Conservation (phyloP, 2,329 filamentous ascomycete species). For the Beauveria rudraprayagi region DNA sequence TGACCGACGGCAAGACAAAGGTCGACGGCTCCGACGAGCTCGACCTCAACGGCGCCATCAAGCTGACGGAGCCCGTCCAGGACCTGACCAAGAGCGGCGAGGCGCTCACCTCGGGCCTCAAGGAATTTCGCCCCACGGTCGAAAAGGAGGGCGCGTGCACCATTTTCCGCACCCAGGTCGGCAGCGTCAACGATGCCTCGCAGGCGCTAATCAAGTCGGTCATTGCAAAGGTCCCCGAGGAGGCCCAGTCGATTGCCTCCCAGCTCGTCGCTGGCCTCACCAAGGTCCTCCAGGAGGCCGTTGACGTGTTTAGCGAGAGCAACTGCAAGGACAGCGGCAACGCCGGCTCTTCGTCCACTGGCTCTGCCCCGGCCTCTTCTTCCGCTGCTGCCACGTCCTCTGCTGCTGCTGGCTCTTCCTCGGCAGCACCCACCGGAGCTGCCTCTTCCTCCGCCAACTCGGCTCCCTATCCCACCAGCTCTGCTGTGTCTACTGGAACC, state of each 20-base stretch:
- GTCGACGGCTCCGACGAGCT: conserved; percentile 1
- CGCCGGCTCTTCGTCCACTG: background rate
- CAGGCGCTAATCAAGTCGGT: conserved; percentile 19
- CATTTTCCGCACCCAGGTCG: conserved; percentile 15
- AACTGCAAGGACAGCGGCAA: conserved; percentile 17
- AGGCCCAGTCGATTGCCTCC: conserved; percentile 18
- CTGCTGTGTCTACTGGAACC: background rate
- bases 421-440: background rate
- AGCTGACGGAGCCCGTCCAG: conserved; percentile 3
- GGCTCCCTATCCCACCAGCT: background rate
- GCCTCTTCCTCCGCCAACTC: background rate
- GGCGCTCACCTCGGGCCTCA: background rate
- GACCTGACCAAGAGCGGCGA: conserved; percentile 3
- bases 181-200: conserved; percentile 16
- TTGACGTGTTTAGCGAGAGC: conserved; percentile 15
- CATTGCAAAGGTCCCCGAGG: conserved; percentile 19
- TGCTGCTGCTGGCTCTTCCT: background rate
- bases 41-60: conserved; percentile 3
- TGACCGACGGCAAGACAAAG: conserved; percentile 8
- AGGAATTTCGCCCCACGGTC: background rate
- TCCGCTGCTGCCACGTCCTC: background rate
- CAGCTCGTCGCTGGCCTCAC: conserved; percentile 18
- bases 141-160: conserved; percentile 4
- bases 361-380: background rate
- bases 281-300: conserved; percentile 13